Percentiles rank a stretch among this genome's conserved stretches.
These are phyloP conservation scores for Geranium rotundifolium DNA, from an alignment of 345 rosid genomes.

Conservation along the genomic window DNA sequence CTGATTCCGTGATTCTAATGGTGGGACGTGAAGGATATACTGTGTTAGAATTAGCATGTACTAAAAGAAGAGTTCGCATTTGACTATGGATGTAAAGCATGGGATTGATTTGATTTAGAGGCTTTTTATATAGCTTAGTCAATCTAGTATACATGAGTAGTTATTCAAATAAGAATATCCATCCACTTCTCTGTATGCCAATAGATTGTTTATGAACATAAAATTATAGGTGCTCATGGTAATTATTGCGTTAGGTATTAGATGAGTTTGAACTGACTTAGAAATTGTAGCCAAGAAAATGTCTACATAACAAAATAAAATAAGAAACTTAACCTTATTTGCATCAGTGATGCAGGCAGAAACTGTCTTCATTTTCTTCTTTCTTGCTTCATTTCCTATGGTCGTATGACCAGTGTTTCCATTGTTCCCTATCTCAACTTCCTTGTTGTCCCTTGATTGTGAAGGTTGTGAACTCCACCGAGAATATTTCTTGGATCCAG, in stretches of 20 bases:
- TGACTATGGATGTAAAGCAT: too few species aligned
- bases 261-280: not conserved
- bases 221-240: not conserved
- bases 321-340: slow-evolving; percentile 36
- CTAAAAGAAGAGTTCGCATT: too few species aligned
- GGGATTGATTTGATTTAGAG: too few species aligned
- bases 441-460: slow-evolving; percentile 30
- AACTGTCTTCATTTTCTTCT: slow-evolving; percentile 34
- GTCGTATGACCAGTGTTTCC: slow-evolving; percentile 20
- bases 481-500: slow-evolving; percentile 29
- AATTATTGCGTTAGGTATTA: not conserved
- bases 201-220: not conserved
- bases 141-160: too few species aligned
- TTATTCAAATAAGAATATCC: too few species aligned
- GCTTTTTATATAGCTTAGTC: too few species aligned
- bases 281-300: not conserved
- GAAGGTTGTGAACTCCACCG: slow-evolving; percentile 26
- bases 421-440: slow-evolving; percentile 22
- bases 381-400: slow-evolving; percentile 30
- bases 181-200: too few species aligned
- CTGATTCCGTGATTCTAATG: too few species aligned
- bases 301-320: not conserved
- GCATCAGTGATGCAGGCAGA: slow-evolving; percentile 24
- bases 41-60: too few species aligned
- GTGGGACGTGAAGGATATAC: too few species aligned